Percentiles rank a stretch among this genome's conserved stretches.
Conservation (phyloP, 768 basidiomycete genomes). For the Mycena venus region DNA sequence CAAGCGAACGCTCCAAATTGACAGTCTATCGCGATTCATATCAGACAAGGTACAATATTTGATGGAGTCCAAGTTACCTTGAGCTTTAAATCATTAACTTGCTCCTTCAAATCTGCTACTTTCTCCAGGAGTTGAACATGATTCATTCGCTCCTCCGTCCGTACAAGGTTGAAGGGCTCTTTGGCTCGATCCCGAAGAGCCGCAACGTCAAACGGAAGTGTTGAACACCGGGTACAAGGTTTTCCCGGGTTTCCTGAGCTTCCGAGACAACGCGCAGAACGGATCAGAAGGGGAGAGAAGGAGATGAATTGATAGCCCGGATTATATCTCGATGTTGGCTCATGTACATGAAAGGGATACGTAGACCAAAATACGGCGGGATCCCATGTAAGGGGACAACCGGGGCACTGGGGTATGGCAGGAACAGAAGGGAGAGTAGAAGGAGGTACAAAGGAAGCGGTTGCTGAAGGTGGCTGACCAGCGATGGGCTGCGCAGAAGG, state of each 20-base stretch:
- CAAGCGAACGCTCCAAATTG: too few species aligned
- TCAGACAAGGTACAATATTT: not conserved
- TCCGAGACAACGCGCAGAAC: not conserved
- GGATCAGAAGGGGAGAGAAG: not conserved
- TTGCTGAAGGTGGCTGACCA: not conserved
- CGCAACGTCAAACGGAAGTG: not conserved
- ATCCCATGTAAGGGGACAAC: conserved; percentile 25
- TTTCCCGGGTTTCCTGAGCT: not conserved
- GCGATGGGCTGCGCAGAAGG: not conserved
- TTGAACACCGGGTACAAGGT: not conserved
- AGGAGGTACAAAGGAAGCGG: not conserved
- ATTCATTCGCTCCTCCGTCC: not conserved
- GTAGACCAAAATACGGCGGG: conserved; percentile 26
- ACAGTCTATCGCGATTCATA: not conserved
- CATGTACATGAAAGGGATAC: conserved; percentile 37
- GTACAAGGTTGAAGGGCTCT: not conserved
- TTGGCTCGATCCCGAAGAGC: not conserved
- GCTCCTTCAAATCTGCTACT: not conserved
- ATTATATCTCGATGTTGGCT: conserved; percentile 24
- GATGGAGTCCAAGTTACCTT: conserved; percentile 1
- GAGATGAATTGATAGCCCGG: conserved; percentile 19
- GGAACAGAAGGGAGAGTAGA: not conserved
- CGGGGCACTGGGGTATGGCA: conserved; percentile 1
- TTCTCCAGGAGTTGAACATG: not conserved
- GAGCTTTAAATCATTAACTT: not conserved